Base-by-base conservation (phyloP, 768 basidiomycete genomes). In the Lentinula detonsa region DNA sequence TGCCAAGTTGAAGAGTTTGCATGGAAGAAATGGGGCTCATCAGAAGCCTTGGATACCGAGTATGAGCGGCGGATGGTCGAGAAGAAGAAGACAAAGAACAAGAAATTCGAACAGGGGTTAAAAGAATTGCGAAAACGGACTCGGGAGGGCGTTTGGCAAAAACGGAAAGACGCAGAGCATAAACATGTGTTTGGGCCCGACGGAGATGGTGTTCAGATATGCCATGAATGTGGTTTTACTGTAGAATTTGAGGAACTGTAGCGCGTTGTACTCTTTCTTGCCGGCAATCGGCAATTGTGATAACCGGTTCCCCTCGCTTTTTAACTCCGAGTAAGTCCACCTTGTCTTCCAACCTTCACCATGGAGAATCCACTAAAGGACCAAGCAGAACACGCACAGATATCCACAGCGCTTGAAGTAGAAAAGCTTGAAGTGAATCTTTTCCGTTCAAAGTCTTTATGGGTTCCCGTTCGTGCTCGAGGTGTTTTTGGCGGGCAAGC, bases 1-100 rank as follows among this genome's bases (percentile, higher is more conserved):
- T 89, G 78, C 68, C 96, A 98, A 72, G 93, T 97, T 1, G 97
- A 99, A 72, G 91, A 88, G 49, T 98, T 95, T 73, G 96, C 97
- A 4, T 97, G 89, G 90, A 88, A 91, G 70, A 99, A 99, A 74
- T 99, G 97, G 97, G 95, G 94, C 0, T 91, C 93, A 1, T 82
- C 92, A 8, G 95, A 97, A 71, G 93, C 85, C 9, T 73, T 99
- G 52, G 96, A 98, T 68, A 82, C 80, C 5, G 96, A 98, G 69
- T 98, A 87, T 72, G 88, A 91, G 66, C 79, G 81, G 37, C 82
- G 95, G 57, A 83, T 82, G 57, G 80, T 78, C 21, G 92, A 91
- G 68, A 96, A 95, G 79, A 90, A 87, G 69, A 87, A 88, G 69
- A 91, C 93, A 73, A 91, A 92, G 78, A 91, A 91, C 66, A 93